These are phyloP conservation scores for Dorcoceras hygrometricum DNA, from an alignment of 257 asterid genomes.

Conservation along the genomic window DNA sequence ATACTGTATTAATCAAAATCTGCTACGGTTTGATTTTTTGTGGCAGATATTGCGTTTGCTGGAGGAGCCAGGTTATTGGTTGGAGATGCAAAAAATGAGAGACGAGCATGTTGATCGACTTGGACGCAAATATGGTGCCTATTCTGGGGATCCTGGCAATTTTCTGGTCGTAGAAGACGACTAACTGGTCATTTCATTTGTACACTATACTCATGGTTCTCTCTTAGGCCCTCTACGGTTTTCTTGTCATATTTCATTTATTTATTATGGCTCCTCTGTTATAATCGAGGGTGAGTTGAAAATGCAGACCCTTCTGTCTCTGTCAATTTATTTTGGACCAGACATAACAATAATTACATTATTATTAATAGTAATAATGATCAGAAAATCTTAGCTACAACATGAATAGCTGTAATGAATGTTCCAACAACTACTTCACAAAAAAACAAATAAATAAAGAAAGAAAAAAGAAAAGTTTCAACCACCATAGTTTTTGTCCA, in stretches of 20 bases:
- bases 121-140: constrained; percentile 32
- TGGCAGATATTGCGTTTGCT: constrained; percentile 54
- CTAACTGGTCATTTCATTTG: constrained; percentile 8
- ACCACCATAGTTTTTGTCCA: constrained; percentile 11
- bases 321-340: too few relatives aligned
- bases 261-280: too few relatives aligned
- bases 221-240: too few relatives aligned
- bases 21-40: background rate
- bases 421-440: constrained; percentile 24
- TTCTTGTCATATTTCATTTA: too few relatives aligned
- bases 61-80: constrained; percentile 50
- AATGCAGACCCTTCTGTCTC: too few relatives aligned
- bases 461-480: too few relatives aligned
- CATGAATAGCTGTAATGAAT: background rate
- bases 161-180: constrained; percentile 29
- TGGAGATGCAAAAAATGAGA: constrained; percentile 44
- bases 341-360: too few relatives aligned
- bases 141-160: constrained; percentile 29
- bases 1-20: background rate
- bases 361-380: too few relatives aligned
- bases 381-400: too few relatives aligned
- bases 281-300: too few relatives aligned
- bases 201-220: background rate
- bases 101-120: constrained; percentile 35
- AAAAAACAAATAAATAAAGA: too few relatives aligned